Conservation (phyloP, 2,329 filamentous ascomycete genomes). For the Fonsecaea erecta region DNA sequence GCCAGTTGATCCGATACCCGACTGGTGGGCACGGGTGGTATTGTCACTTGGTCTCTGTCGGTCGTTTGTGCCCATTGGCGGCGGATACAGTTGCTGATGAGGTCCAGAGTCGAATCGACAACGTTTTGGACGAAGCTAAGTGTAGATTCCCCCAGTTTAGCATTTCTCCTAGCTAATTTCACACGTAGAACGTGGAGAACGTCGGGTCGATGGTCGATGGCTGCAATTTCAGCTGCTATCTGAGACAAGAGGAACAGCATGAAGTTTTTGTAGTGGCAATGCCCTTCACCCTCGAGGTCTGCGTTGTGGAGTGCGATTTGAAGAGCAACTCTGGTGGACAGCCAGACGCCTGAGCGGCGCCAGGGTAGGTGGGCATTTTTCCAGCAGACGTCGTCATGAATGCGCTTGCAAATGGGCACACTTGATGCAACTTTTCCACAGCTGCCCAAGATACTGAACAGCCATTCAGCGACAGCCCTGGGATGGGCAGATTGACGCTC, state of each 20-base stretch:
- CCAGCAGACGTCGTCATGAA: conserved; percentile 61
- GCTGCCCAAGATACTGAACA: conserved; percentile 52
- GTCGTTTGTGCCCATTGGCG: conserved; percentile 18
- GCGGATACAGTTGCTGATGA: conserved; percentile 20
- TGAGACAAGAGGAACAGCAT: conserved; percentile 54
- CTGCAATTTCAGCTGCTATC: conserved; percentile 42
- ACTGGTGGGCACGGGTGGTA: conserved; percentile 4
- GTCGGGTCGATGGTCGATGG: conserved; percentile 37
- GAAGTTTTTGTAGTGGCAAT: conserved; percentile 56
- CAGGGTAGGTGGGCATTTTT: conserved; percentile 47
- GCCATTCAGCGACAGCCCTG: conserved; percentile 57
- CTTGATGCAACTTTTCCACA: conserved; percentile 42
- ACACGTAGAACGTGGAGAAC: conserved; percentile 48
- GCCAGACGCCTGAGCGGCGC: conserved; percentile 60
- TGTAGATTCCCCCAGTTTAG: conserved; percentile 46
- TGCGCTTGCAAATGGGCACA: conserved; percentile 55
- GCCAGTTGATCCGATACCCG: conserved; percentile 2
- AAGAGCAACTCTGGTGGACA: conserved; percentile 59
- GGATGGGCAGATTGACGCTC: conserved; percentile 57
- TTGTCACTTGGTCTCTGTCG: conserved; percentile 18
- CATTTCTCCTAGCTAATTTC: conserved; percentile 51
- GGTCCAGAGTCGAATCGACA: conserved; percentile 25
- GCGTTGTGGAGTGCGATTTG: conserved; percentile 45
- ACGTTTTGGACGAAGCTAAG: conserved; percentile 15
- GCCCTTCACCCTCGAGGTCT: conserved; percentile 24